Percentiles rank a stretch among this genome's conserved stretches.
phyloP scores from a whole-genome alignment of 2,329 filamentous ascomycete genomes.

The Davidsoniella eucalypti region DNA sequence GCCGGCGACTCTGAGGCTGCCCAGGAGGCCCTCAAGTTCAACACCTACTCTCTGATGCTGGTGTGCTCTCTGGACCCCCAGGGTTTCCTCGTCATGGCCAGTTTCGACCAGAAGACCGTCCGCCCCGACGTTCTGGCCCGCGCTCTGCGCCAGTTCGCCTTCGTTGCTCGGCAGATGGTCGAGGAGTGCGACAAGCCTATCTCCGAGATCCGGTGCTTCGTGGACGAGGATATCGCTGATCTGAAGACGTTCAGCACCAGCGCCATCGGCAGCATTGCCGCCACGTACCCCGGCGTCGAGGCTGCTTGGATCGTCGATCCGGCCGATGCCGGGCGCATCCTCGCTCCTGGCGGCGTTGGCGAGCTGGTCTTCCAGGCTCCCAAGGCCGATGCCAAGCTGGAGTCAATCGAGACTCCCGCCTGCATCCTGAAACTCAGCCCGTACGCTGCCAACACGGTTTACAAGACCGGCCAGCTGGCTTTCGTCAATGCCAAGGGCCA shows the following conservation, averaged over 20 bases:
- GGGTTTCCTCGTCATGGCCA: constrained; percentile 43
- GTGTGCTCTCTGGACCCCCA: constrained; percentile 43
- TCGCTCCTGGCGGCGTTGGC: constrained; percentile 26
- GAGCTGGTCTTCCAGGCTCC: constrained; percentile 27
- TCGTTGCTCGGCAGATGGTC: constrained; percentile 33
- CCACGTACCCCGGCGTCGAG: constrained; percentile 17
- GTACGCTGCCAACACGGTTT: constrained; percentile 18
- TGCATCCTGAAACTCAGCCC: constrained; percentile 18
- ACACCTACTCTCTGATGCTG: constrained; percentile 46
- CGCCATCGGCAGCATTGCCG: constrained; percentile 15
- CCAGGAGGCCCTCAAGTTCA: constrained; percentile 41
- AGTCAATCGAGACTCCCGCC: constrained; percentile 17
- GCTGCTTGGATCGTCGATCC: constrained; percentile 27
- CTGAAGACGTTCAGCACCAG: constrained; percentile 19
- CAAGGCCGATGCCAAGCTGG: constrained; percentile 15
- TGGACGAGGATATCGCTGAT: constrained; percentile 20
- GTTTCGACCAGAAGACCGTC: constrained; percentile 47
- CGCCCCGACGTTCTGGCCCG: constrained; percentile 33
- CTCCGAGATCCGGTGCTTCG: constrained; percentile 21
- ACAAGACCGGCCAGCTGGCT: constrained; percentile 25
- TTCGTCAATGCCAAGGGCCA: constrained; percentile 21
- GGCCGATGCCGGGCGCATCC: constrained; percentile 19
- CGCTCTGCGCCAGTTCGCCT: constrained; percentile 34
- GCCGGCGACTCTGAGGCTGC: constrained; percentile 39
- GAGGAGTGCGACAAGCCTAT: constrained; percentile 20